These are phyloP conservation scores for Fraxinus americana DNA, from an alignment of 257 asterid species.

Conservation along the genomic window DNA sequence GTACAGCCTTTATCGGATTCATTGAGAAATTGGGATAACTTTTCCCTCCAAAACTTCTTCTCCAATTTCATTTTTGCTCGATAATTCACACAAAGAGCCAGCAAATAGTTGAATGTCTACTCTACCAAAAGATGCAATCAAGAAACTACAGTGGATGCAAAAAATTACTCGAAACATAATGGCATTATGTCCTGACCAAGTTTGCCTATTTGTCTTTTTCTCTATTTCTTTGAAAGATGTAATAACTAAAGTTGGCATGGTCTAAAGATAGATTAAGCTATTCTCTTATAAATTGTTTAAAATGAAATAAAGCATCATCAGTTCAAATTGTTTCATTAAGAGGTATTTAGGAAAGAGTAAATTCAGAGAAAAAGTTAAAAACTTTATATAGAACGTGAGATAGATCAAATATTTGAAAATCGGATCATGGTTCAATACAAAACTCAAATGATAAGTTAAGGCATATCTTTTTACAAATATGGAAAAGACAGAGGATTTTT, in stretches of 20 bases:
- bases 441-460: background rate
- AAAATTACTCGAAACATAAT: background rate
- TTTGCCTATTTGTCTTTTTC: background rate
- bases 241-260: background rate
- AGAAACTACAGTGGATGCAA: background rate
- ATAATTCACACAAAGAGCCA: background rate
- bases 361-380: background rate
- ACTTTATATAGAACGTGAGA: background rate
- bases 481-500: background rate
- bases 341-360: background rate
- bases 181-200: constrained; percentile 5
- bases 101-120: background rate
- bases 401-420: background rate
- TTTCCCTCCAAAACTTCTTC: too few species aligned
- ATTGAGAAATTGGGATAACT: too few species aligned
- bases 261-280: background rate
- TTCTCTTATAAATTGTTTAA: background rate
- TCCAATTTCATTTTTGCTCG: too few species aligned
- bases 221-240: background rate
- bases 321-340: background rate
- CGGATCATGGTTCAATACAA: background rate
- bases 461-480: background rate
- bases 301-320: background rate
- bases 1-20: too few species aligned
- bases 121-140: background rate